Percentiles rank a stretch among this genome's conserved stretches.
Conservation (phyloP, 2,329 filamentous ascomycete genomes). For the Proliferodiscus dingleyae region DNA sequence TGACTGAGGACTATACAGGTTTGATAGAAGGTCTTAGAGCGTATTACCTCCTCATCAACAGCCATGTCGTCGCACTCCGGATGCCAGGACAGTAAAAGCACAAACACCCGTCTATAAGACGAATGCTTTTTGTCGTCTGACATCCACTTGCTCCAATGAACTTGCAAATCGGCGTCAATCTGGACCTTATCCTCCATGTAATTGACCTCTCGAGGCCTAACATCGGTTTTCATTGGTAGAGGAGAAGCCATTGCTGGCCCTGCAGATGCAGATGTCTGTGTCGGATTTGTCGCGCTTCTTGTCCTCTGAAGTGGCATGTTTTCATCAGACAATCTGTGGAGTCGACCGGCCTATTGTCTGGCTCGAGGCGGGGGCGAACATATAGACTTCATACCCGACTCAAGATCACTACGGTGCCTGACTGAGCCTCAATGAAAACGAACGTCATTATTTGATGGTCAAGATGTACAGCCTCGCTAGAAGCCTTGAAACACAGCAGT, state of each 20-base stretch:
- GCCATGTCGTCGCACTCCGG: slow-evolving; percentile 9
- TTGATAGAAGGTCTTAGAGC: neutral
- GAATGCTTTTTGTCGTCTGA: slow-evolving; percentile 2
- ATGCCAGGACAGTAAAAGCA: slow-evolving; percentile 12
- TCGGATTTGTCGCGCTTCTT: neutral
- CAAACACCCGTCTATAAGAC: slow-evolving; percentile 4
- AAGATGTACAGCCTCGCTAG: too few relatives aligned
- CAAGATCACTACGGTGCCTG: too few relatives aligned
- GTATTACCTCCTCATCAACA: slow-evolving; percentile 9
- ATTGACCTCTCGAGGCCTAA: neutral
- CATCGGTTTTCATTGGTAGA: slow-evolving; percentile 1
- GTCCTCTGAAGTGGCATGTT: too few relatives aligned
- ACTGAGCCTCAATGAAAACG: too few relatives aligned
- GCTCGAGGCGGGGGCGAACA: too few relatives aligned
- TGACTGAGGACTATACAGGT: neutral
- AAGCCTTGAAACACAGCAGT: too few relatives aligned
- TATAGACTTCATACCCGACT: too few relatives aligned
- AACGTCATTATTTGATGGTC: too few relatives aligned
- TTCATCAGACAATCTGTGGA: too few relatives aligned
- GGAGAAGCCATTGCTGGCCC: neutral
- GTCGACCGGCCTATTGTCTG: too few relatives aligned
- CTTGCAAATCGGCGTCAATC: slow-evolving; percentile 2
- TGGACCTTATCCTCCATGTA: slow-evolving; percentile 7
- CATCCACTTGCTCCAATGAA: slow-evolving; percentile 6
- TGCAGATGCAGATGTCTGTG: neutral